Conservation (phyloP, 78 protist species). For the Polysphondylium violaceum region DNA sequence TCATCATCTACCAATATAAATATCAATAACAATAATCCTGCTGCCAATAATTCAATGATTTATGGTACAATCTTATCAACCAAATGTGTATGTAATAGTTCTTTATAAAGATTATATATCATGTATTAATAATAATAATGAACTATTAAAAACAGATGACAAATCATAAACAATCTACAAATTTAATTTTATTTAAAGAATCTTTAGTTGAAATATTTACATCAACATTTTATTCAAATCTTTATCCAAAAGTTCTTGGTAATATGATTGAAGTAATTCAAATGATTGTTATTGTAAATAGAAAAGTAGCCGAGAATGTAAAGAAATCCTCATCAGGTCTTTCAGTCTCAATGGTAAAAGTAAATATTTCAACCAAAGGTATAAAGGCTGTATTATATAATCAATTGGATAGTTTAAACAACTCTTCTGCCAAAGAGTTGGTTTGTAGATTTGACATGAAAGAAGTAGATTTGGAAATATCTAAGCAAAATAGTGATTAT, state of each 20-base stretch:
- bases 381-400: neutral
- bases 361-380: neutral
- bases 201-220: neutral
- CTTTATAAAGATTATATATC: neutral
- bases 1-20: too few relatives aligned
- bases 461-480: constrained; percentile 17
- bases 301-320: constrained; percentile 24
- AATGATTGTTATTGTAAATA: constrained; percentile 57
- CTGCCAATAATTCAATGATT: constrained; percentile 11
- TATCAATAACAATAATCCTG: too few relatives aligned
- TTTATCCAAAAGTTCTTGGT: constrained; percentile 42
- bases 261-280: constrained; percentile 66
- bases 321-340: neutral
- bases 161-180: neutral
- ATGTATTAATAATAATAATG: constrained; percentile 1
- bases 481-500: neutral
- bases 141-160: constrained; percentile 11
- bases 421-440: neutral
- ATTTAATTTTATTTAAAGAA: neutral
- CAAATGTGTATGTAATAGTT: neutral
- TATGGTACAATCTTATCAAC: constrained; percentile 2
- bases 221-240: constrained; percentile 17
- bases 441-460: constrained; percentile 18
- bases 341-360: neutral
- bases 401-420: neutral